phyloP scores from a whole-genome alignment of 2,329 filamentous ascomycete genomes.

The Curvularia eragrostidis region DNA sequence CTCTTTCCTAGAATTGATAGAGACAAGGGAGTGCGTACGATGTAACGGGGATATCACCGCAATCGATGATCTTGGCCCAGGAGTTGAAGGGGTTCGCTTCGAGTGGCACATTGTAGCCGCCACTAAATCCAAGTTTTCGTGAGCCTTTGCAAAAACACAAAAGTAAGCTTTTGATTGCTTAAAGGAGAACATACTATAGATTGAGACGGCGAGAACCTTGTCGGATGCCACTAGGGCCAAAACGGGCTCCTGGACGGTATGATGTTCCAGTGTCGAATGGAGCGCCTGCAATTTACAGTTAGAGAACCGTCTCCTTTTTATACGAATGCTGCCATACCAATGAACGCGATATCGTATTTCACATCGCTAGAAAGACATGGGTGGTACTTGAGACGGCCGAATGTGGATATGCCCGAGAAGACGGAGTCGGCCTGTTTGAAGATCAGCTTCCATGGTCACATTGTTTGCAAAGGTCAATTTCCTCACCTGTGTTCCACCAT shows the following conservation, averaged over 20 bases:
- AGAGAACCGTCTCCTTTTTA: slow-evolving; percentile 8
- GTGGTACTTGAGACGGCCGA: slow-evolving; percentile 78
- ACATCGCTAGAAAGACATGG: slow-evolving; percentile 76
- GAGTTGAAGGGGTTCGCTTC: slow-evolving; percentile 80
- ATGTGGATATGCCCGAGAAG: slow-evolving; percentile 87
- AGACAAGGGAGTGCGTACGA: slow-evolving; percentile 62
- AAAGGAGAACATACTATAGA: slow-evolving; percentile 71
- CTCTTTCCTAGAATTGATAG: background rate
- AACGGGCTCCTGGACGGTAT: slow-evolving; percentile 82
- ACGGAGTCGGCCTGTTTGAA: slow-evolving; percentile 76
- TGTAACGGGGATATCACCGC: slow-evolving; percentile 83
- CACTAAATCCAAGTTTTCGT: slow-evolving; percentile 66
- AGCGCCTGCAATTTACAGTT: slow-evolving; percentile 60
- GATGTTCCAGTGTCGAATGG: slow-evolving; percentile 88
- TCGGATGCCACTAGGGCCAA: slow-evolving; percentile 83
- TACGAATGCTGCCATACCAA: slow-evolving; percentile 60
- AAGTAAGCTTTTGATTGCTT: slow-evolving; percentile 52
- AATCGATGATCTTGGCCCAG: slow-evolving; percentile 82
- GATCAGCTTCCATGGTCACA: slow-evolving; percentile 21
- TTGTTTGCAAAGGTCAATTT: background rate
- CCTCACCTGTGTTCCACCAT: slow-evolving; percentile 79
- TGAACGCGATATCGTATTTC: slow-evolving; percentile 84
- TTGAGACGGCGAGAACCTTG: slow-evolving; percentile 86
- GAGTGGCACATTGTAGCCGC: slow-evolving; percentile 85
- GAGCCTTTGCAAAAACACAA: slow-evolving; percentile 50